phyloP scores from a whole-genome alignment of 148 eudicot genomes.

The Rhododendron vialii region DNA sequence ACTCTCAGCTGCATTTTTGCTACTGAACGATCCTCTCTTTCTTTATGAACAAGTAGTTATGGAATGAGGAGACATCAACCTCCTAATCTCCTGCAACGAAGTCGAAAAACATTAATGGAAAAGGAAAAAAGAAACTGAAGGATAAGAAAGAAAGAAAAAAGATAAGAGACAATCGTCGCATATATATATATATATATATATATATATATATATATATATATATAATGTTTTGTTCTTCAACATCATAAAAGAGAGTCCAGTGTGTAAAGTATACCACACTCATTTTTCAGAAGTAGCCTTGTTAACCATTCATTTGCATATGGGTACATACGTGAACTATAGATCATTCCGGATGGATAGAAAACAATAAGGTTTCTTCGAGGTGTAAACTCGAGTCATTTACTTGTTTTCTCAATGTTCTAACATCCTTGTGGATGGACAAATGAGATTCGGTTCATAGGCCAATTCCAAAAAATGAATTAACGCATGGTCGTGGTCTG shows the following conservation, averaged over 20 bases:
- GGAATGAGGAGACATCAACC: neutral
- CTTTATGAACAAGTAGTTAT: neutral
- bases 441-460: neutral
- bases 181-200: neutral
- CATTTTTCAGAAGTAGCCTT: neutral
- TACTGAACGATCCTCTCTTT: neutral
- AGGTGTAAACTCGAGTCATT: neutral
- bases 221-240: neutral
- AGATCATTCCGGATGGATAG: neutral
- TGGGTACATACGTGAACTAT: neutral
- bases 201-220: fast-evolving
- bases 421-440: neutral
- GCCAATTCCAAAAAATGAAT: neutral
- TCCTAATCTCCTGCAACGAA: neutral
- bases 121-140: no score
- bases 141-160: neutral
- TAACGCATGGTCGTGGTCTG: neutral
- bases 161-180: neutral
- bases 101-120: neutral
- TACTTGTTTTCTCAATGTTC: neutral
- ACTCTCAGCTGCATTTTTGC: neutral
- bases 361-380: neutral
- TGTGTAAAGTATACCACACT: neutral
- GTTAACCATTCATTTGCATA: neutral
- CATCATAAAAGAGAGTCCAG: neutral